Percentiles rank a stretch among this genome's conserved stretches.
phyloP scores from a whole-genome alignment of 257 asterid genomes.

The Penstemon davidsonii region DNA sequence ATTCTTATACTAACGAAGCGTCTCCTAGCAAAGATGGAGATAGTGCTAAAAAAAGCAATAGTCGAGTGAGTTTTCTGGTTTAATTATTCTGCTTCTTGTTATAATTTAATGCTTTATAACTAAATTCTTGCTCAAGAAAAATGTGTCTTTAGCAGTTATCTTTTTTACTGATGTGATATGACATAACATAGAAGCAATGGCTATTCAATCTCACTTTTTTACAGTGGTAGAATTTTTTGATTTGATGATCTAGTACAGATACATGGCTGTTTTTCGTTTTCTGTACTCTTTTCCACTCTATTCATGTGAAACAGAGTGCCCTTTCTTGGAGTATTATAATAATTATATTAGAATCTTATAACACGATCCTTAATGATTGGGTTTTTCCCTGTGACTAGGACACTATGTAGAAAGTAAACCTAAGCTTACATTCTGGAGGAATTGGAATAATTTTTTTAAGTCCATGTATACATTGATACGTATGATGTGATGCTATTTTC shows the following conservation, averaged over 20 bases:
- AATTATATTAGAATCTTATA: neutral
- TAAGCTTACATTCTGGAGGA: neutral
- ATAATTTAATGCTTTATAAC: neutral
- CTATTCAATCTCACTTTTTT: neutral
- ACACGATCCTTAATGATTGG: neutral
- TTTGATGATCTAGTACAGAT: constrained; percentile 10
- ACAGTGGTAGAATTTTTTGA: constrained; percentile 7
- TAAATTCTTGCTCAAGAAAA: constrained; percentile 24
- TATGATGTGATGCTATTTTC: neutral
- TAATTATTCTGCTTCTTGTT: constrained; percentile 22
- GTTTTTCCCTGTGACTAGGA: neutral
- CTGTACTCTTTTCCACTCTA: neutral
- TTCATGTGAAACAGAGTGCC: neutral
- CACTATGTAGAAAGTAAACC: neutral
- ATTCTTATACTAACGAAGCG: constrained; percentile 54
- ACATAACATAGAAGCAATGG: neutral
- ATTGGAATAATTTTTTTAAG: neutral
- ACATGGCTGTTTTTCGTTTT: neutral
- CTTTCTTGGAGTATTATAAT: neutral
- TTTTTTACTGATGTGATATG: neutral
- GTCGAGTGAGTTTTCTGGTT: constrained; percentile 64
- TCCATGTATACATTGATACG: no score
- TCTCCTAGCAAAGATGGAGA: constrained; percentile 78
- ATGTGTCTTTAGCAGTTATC: neutral
- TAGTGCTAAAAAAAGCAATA: constrained; percentile 56